Evolutionary conservation across 805 yeast species (phyloP), one percentile per base, ranked within the genome.

Genomic region (Dipodascopsis tothii): DNA sequence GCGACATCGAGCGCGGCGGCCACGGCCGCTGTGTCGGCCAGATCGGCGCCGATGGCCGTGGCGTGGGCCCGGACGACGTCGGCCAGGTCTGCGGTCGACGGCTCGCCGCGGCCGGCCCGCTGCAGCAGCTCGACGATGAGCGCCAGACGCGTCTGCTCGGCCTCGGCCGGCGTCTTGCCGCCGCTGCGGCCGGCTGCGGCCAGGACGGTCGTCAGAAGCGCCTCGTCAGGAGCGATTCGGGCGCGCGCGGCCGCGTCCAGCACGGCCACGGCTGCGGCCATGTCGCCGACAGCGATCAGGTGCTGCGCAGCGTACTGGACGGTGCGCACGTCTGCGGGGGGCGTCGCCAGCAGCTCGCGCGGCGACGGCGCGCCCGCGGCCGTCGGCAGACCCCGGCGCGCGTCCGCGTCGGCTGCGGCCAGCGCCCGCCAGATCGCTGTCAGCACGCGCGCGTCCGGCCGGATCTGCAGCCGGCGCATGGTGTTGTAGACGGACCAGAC

Each of bases 341-440:
- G 6, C 11, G 17, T 33, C 18, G 14, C 5, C 16, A 21, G 6
- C 11, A 16, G 14, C 20, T 18, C 21, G 11, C 18, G 17, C 2
- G 18, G 40, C 20, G 23, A 14, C n/a, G 19, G n/a, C 14, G 20
- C 32, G 11, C 27, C 23, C 19, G 20, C 22, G 17, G 28, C 14
- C 39, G 21, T 6, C 33, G 4, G 23, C 19, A 5, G 2, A 23
- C 5, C n/a, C 41, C 18, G 5, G 44, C 35, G 3, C 37, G 36
- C 4, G 37, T 21, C n/a, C 45, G 41, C n/a, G 14, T 39, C 33
- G 11, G 19, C 33, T n/a, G 44, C 44, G 19, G 38, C 23, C 18
- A 50, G 21, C 2, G 41, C 18, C n/a, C 36, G 33, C 55, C 55
- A 51, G 5, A 50, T 2, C 19, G 41, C 19, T 6, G 21, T 18